Conservation (phyloP, 2,329 filamentous ascomycete species). For the Decorospora gaudefroyi region DNA sequence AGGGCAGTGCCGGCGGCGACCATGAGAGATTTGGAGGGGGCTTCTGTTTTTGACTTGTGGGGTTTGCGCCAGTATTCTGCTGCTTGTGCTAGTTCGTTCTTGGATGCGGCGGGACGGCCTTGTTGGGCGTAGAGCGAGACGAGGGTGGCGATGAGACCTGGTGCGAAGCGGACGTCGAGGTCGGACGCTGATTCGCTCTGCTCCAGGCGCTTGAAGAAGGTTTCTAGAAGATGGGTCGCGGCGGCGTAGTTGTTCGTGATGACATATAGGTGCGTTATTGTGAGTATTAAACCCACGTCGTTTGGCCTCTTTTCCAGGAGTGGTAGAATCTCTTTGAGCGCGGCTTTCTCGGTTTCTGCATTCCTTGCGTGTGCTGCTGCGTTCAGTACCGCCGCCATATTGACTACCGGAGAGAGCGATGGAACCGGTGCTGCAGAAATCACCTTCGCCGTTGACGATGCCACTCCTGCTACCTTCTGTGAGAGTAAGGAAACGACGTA, state of each 20-base stretch:
- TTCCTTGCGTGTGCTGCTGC: constrained; percentile 74
- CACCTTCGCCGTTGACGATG: constrained; percentile 57
- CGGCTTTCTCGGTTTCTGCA: constrained; percentile 63
- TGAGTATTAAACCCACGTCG: constrained; percentile 79
- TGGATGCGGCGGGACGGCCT: constrained; percentile 72
- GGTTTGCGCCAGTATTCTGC: constrained; percentile 74
- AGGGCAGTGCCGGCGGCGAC: constrained; percentile 78
- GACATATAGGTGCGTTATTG: constrained; percentile 80
- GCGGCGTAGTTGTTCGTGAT: constrained; percentile 70
- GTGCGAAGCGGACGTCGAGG: constrained; percentile 75
- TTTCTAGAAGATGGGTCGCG: constrained; percentile 75
- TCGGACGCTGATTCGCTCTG: constrained; percentile 60
- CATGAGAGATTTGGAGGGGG: constrained; percentile 63
- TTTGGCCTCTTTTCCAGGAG: constrained; percentile 74
- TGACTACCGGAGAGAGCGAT: constrained; percentile 57
- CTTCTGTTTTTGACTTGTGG: constrained; percentile 57
- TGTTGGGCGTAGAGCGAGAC: constrained; percentile 79
- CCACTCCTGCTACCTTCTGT: constrained; percentile 70
- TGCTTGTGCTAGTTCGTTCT: constrained; percentile 75
- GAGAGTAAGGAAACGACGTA: constrained; percentile 68
- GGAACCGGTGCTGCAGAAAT: constrained; percentile 53
- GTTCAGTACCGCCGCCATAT: constrained; percentile 65
- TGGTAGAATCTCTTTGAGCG: constrained; percentile 70
- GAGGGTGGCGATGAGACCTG: constrained; percentile 79
- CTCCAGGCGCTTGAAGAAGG: constrained; percentile 74